Percentiles rank a stretch among this genome's conserved stretches.
Conservation (phyloP, 345 rosid species). For the Melastoma malabathricum region DNA sequence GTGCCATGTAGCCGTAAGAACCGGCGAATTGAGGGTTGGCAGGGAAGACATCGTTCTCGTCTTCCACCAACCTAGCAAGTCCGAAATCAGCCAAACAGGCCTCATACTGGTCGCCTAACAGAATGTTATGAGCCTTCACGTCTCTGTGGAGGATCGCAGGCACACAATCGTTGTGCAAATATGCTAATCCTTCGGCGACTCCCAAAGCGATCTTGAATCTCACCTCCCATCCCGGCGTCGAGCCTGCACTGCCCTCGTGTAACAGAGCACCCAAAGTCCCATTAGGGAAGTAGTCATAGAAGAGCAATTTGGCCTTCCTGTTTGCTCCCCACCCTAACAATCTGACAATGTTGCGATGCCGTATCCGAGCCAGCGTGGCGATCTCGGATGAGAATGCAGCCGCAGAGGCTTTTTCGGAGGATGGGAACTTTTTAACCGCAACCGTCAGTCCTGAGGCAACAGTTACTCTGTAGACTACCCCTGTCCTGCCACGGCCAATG, state of each 20-base stretch:
- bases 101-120: conserved; percentile 53
- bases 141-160: conserved; percentile 69
- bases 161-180: conserved; percentile 63
- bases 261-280: conserved; percentile 55
- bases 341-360: conserved; percentile 64
- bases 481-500: conserved; percentile 56
- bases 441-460: conserved; percentile 35
- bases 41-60: conserved; percentile 27
- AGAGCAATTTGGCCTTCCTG: conserved; percentile 43
- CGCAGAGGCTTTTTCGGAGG: conserved; percentile 32
- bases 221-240: conserved; percentile 43
- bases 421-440: conserved; percentile 72
- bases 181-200: conserved; percentile 59
- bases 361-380: conserved; percentile 45
- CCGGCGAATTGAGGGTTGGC: conserved; percentile 45
- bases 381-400: conserved; percentile 65
- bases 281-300: conserved; percentile 55
- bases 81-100: conserved; percentile 67
- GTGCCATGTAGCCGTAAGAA: conserved; percentile 72
- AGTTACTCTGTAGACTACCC: conserved; percentile 54
- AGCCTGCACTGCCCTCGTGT: conserved; percentile 27
- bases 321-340: conserved; percentile 52
- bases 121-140: conserved; percentile 59
- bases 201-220: conserved; percentile 56
- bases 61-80: conserved; percentile 45